Conservation (phyloP, 140 eudicot genomes). For the Cichorium intybus region DNA sequence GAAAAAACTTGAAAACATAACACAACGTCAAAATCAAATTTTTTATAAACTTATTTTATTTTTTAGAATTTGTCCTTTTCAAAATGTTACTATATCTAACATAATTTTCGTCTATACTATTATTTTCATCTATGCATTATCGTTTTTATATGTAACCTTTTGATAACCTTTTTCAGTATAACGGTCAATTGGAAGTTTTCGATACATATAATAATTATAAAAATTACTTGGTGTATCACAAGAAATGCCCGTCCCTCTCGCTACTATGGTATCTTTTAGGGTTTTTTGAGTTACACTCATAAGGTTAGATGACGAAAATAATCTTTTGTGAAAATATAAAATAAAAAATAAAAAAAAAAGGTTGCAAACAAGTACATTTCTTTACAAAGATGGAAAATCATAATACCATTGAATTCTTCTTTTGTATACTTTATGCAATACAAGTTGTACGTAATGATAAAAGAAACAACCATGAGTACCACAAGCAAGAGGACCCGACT, state of each 20-base stretch:
- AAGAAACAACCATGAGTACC: slow-evolving; percentile 31
- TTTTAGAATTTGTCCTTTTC: no score
- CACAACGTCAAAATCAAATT: no score
- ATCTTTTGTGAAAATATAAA: neutral
- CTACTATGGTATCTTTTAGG: neutral
- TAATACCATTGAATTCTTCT: neutral
- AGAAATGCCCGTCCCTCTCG: neutral
- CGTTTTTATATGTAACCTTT: neutral
- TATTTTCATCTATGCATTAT: neutral
- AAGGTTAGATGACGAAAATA: neutral
- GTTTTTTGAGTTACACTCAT: neutral
- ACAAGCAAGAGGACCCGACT: slow-evolving; percentile 29
- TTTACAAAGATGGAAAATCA: neutral
- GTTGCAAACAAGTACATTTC: neutral
- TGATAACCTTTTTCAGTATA: neutral
- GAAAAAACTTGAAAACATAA: no score
- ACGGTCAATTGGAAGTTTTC: neutral
- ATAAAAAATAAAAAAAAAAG: neutral
- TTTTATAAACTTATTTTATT: no score
- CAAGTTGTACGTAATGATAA: slow-evolving; percentile 28
- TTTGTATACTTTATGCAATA: slow-evolving; percentile 14
- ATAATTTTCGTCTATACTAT: neutral
- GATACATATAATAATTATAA: neutral
- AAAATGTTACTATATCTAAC: neutral
- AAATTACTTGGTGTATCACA: neutral